These are phyloP conservation scores for Oryza nivara DNA, from an alignment of 176 grass and related monocot species.

Conservation along the genomic window DNA sequence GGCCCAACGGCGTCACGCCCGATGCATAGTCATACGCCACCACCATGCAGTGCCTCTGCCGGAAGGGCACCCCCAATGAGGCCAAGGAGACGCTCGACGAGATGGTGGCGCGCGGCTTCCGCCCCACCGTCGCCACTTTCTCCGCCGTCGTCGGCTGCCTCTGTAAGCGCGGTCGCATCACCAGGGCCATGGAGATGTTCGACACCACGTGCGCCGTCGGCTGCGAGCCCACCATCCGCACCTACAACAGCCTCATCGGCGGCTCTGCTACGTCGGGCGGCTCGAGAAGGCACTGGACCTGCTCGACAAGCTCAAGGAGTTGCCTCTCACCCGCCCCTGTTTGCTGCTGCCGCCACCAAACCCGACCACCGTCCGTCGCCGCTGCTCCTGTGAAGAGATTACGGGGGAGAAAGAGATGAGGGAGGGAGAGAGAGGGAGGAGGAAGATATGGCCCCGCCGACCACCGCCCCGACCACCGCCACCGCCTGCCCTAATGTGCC, in stretches of 20 bases:
- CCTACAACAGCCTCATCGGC: conserved; percentile 76
- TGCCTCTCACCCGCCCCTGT: background rate
- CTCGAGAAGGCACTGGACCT: conserved; percentile 78
- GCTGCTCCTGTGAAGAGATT: too few species aligned
- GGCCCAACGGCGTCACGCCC: conserved; percentile 43
- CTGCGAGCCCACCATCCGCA: conserved; percentile 67
- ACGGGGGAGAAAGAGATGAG: too few species aligned
- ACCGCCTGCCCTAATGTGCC: too few species aligned
- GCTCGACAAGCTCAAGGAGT: conserved; percentile 64
- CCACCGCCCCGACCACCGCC: too few species aligned
- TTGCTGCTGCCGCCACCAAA: too few species aligned
- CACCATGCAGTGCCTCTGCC: conserved; percentile 68
- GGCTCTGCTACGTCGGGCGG: conserved; percentile 88
- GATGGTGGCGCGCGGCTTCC: conserved; percentile 61
- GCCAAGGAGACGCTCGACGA: conserved; percentile 65
- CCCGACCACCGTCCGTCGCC: too few species aligned
- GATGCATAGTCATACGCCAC: conserved; percentile 63
- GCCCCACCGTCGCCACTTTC: conserved; percentile 59
- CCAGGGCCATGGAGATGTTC: conserved; percentile 65
- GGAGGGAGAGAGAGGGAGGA: too few species aligned
- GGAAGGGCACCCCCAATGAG: conserved; percentile 66
- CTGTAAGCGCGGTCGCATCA: conserved; percentile 75
- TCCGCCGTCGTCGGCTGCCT: conserved; percentile 64
- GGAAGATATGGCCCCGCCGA: too few species aligned
- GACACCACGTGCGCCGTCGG: conserved; percentile 61